Conservation (phyloP, 1,284 basidiomycete genomes). For the Heterobasidion irregulare region DNA sequence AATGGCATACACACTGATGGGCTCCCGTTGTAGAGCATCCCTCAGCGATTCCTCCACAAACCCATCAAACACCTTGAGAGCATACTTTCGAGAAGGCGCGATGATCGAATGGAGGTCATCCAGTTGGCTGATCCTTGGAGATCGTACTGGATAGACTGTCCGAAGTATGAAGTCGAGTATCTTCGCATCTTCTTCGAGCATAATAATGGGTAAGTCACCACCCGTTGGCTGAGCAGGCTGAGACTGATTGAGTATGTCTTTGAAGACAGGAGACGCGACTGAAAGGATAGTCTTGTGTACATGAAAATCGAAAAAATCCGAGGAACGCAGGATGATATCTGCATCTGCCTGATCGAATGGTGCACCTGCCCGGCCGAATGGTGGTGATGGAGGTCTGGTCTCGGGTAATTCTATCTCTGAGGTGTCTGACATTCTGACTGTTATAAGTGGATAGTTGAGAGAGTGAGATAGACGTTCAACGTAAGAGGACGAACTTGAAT, state of each 20-base stretch:
- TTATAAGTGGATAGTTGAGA: too few relatives aligned
- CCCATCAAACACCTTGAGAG: background rate
- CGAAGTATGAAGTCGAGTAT: background rate
- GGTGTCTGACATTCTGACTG: too few relatives aligned
- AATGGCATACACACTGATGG: background rate
- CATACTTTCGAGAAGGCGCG: background rate
- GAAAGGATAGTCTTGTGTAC: slow-evolving; percentile 7
- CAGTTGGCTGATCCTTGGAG: background rate
- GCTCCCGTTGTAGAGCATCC: background rate
- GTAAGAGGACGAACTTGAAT: too few relatives aligned
- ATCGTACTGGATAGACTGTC: background rate
- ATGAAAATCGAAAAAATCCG: slow-evolving; percentile 7
- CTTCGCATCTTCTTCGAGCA: background rate
- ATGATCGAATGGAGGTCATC: background rate
- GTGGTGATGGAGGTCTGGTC: too few relatives aligned
- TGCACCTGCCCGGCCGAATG: background rate
- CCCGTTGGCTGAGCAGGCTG: background rate
- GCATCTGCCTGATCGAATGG: slow-evolving; percentile 6
- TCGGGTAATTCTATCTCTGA: too few relatives aligned
- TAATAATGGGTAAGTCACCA: background rate
- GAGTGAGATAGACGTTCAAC: too few relatives aligned
- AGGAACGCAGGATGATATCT: slow-evolving; percentile 5
- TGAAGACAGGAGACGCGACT: slow-evolving; percentile 7
- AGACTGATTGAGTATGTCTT: slow-evolving; percentile 7
- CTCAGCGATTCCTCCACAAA: background rate